phyloP scores from a whole-genome alignment of 177 flowering plant species.

The Vitis hybrid region DNA sequence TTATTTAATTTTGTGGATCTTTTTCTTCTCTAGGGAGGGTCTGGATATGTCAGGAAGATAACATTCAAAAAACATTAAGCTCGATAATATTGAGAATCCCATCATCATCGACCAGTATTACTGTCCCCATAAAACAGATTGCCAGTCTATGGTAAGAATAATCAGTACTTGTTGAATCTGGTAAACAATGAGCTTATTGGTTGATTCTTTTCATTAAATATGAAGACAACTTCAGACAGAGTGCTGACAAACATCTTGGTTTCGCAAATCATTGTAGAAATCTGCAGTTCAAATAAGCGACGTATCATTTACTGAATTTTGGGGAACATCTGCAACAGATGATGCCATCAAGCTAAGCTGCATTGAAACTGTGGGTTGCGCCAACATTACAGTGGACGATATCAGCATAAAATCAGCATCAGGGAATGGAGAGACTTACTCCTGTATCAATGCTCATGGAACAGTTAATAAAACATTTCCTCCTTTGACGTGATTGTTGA shows the following conservation, averaged over 20 bases:
- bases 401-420: constrained; percentile 22
- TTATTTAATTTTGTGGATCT: not conserved
- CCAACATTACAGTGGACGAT: constrained; percentile 15
- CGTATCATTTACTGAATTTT: constrained; percentile 7
- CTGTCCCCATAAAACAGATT: constrained; percentile 8
- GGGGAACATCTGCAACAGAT: constrained; percentile 23
- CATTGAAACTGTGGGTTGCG: constrained; percentile 25
- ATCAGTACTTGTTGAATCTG: not conserved
- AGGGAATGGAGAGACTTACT: constrained; percentile 2
- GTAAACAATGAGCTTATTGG: too few species aligned
- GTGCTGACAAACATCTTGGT: too few species aligned
- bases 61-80: constrained; percentile 20
- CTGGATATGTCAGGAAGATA: constrained; percentile 37
- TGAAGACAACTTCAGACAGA: too few species aligned
- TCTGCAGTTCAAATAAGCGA: constrained; percentile 24
- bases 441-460: constrained; percentile 37
- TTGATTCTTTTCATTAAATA: too few species aligned
- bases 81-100: constrained; percentile 23
- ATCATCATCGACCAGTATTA: constrained; percentile 46
- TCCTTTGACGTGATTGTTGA: too few species aligned
- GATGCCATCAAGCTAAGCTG: constrained; percentile 30
- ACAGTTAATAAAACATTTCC: not conserved
- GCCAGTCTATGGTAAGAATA: constrained; percentile 13
- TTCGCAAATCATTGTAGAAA: constrained; percentile 4
- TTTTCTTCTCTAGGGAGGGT: constrained; percentile 28